A percentile compares a stretch with the other conserved stretches of the same genome.
phyloP scores from a whole-genome alignment of 805 yeast genomes.

The Vanderwaltozyma yarrowii region DNA sequence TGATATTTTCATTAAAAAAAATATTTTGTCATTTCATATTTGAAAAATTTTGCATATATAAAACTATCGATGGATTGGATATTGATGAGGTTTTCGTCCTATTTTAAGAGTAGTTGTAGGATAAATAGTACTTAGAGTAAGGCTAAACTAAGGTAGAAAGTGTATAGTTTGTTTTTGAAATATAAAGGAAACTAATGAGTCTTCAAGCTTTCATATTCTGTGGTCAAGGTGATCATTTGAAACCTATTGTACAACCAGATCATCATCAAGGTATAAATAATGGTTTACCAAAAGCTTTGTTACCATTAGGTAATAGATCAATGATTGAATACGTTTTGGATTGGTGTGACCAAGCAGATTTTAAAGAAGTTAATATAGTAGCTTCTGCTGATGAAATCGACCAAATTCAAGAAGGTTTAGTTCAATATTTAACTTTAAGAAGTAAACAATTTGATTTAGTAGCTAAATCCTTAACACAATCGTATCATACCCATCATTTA shows the following conservation, averaged over 20 bases:
- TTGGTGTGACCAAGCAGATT: slow-evolving; percentile 88
- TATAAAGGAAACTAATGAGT: slow-evolving; percentile 45
- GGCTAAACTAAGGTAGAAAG: no score
- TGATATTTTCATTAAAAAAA: no score
- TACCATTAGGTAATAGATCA: slow-evolving; percentile 85
- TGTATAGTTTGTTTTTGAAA: no score
- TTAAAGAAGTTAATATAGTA: slow-evolving; percentile 58
- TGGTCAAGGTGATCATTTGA: slow-evolving; percentile 66
- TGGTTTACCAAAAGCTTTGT: slow-evolving; percentile 66
- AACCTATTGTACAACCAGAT: slow-evolving; percentile 41
- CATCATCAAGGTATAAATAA: slow-evolving; percentile 12
- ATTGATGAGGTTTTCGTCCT: no score
- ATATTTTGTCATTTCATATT: no score
- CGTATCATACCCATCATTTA: slow-evolving; percentile 21
- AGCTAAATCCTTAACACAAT: slow-evolving; percentile 13
- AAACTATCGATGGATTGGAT: no score
- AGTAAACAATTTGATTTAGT: slow-evolving; percentile 24
- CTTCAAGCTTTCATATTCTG: slow-evolving; percentile 86
- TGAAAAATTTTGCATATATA: no score
- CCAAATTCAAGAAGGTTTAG: slow-evolving; percentile 39
- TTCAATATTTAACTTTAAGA: slow-evolving; percentile 36
- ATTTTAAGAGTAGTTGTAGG: no score
- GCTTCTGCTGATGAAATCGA: slow-evolving; percentile 39
- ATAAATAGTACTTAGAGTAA: no score
- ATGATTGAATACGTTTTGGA: slow-evolving; percentile 79